Evolutionary conservation across 2,329 filamentous ascomycete species (phyloP).

Genomic region (Didymella arachidicola): DNA sequence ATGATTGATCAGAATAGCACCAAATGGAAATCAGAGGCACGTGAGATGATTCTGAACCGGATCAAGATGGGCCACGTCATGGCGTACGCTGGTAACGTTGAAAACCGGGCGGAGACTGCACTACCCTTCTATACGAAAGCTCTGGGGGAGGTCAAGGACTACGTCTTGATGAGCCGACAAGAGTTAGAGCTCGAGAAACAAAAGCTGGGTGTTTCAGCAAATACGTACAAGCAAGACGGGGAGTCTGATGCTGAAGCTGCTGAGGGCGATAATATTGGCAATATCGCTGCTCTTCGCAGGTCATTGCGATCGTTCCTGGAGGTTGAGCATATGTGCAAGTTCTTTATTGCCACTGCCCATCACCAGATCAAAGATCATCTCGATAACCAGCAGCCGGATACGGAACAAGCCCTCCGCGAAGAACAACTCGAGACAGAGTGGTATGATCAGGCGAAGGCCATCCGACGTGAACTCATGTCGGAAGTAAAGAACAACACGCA

Average conservation of each 20-base stretch:
- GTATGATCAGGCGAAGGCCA: conserved; percentile 79
- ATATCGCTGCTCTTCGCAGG: conserved; percentile 67
- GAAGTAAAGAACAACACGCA: conserved; percentile 67
- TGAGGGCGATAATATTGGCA: conserved; percentile 52
- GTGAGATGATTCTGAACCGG: conserved; percentile 68
- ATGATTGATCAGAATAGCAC: conserved; percentile 90
- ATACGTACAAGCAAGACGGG: conserved; percentile 41
- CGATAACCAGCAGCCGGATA: conserved; percentile 67
- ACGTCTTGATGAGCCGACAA: conserved; percentile 70
- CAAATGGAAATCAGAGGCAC: conserved; percentile 71
- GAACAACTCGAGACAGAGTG: conserved; percentile 74
- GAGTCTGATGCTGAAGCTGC: conserved; percentile 49
- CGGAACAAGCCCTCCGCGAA: conserved; percentile 69
- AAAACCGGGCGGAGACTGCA: conserved; percentile 66
- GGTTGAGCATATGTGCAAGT: conserved; percentile 79
- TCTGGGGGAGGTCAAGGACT: conserved; percentile 49
- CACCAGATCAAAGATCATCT: conserved; percentile 82
- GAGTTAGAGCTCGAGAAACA: conserved; percentile 64
- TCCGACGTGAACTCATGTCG: conserved; percentile 79
- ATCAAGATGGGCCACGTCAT: conserved; percentile 78
- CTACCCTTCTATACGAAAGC: conserved; percentile 71
- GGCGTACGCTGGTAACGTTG: conserved; percentile 72
- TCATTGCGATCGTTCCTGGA: conserved; percentile 77
- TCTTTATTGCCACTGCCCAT: conserved; percentile 83
- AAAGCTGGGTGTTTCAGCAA: conserved; percentile 35